A percentile compares a stretch with the other conserved stretches of the same genome.
Evolutionary conservation across 176 grass and related monocot genomes (phyloP).

Genomic region (Ensete glaucum): DNA sequence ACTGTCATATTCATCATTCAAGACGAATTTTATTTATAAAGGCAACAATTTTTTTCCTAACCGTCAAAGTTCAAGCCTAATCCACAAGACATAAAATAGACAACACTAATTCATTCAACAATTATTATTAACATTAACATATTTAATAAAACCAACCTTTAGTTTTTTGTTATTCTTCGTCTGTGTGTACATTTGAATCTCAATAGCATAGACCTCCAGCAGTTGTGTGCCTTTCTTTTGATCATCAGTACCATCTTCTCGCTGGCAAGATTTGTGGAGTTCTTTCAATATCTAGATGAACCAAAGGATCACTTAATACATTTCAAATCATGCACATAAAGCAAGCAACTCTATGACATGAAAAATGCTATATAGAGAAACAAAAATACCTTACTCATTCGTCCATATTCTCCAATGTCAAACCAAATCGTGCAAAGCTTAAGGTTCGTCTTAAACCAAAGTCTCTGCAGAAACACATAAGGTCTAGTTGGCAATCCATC

Average conservation of each 20-base stretch:
- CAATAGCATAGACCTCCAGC: conserved; percentile 99
- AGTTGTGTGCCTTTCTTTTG: conserved; percentile 99
- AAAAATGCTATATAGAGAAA: not conserved
- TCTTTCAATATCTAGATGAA: conserved; percentile 60
- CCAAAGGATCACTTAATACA: not conserved
- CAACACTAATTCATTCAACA: too few relatives aligned
- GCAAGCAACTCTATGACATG: not conserved
- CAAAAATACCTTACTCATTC: conserved; percentile 79
- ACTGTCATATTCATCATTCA: too few relatives aligned
- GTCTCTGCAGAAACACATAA: conserved; percentile 48
- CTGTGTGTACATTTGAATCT: conserved; percentile 99
- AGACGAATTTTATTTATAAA: too few relatives aligned
- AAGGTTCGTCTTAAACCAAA: conserved; percentile 99
- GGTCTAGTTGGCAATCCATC: conserved; percentile 6
- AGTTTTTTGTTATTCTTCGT: conserved; percentile 99
- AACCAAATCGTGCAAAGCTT: conserved; percentile 99
- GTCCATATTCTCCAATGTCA: conserved; percentile 88
- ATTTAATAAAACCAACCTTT: conserved; percentile 37
- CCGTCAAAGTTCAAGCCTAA: too few relatives aligned
- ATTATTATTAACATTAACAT: too few relatives aligned
- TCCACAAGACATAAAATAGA: too few relatives aligned
- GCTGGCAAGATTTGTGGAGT: conserved; percentile 90
- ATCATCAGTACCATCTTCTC: conserved; percentile 95
- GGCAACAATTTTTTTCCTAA: too few relatives aligned
- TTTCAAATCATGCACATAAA: not conserved